A percentile compares a stretch with the other conserved stretches of the same genome.
Evolutionary conservation across 2,329 filamentous ascomycete species (phyloP).

Genomic region (Botrytis elliptica): DNA sequence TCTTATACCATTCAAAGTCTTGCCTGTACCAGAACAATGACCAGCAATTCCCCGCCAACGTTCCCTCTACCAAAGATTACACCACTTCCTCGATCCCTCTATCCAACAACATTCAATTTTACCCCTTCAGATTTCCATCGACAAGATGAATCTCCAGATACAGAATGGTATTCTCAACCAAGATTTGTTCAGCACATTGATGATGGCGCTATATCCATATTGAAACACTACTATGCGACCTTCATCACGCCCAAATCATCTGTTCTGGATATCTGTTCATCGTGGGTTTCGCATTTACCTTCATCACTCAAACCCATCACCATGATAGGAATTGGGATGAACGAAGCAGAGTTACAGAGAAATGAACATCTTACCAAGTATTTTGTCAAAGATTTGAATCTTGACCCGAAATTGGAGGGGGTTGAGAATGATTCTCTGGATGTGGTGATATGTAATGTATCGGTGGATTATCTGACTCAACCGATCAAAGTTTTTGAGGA

Average conservation of each 20-base stretch:
- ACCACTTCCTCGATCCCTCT: slow-evolving; percentile 30
- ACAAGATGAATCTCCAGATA: slow-evolving; percentile 30
- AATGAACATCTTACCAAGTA: slow-evolving; percentile 42
- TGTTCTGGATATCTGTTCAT: slow-evolving; percentile 51
- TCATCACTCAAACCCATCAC: slow-evolving; percentile 37
- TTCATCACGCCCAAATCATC: slow-evolving; percentile 44
- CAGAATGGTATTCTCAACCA: slow-evolving; percentile 39
- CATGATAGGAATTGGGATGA: slow-evolving; percentile 51
- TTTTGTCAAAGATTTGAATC: slow-evolving; percentile 48
- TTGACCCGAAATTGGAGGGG: slow-evolving; percentile 27
- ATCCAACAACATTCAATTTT: slow-evolving; percentile 28
- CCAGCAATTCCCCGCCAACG: background rate
- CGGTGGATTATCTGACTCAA: slow-evolving; percentile 50
- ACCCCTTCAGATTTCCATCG: slow-evolving; percentile 26
- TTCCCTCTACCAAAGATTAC: slow-evolving; percentile 20
- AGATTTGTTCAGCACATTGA: slow-evolving; percentile 56
- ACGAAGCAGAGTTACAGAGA: slow-evolving; percentile 44
- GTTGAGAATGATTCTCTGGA: slow-evolving; percentile 40
- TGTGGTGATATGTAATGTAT: slow-evolving; percentile 50
- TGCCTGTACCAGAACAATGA: slow-evolving; percentile 1
- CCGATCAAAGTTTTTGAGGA: slow-evolving; percentile 47
- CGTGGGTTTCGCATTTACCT: slow-evolving; percentile 44
- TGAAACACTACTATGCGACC: slow-evolving; percentile 48
- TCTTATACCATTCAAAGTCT: background rate
- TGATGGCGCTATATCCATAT: slow-evolving; percentile 46